These are phyloP conservation scores for Daedaleopsis sinensis DNA, from an alignment of 768 basidiomycete genomes.

Conservation along the genomic window DNA sequence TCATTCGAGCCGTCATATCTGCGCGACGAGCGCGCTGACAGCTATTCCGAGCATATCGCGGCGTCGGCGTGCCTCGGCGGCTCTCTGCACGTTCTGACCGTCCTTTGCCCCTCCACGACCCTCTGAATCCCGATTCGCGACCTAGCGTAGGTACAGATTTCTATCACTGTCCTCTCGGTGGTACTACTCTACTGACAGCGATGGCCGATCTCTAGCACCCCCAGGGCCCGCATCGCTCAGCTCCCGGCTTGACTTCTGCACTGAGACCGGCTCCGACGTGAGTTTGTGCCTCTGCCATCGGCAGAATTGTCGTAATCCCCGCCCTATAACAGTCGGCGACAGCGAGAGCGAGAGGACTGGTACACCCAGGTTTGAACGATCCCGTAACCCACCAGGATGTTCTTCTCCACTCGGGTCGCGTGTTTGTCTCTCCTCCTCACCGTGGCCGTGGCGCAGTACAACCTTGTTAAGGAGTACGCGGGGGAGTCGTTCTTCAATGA, in stretches of 20 bases:
- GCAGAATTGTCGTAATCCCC: conserved; percentile 11
- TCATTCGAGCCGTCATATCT: neutral
- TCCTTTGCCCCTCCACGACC: neutral
- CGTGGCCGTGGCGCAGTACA: conserved; percentile 39
- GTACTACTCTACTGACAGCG: conserved; percentile 15
- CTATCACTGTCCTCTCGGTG: conserved; percentile 8
- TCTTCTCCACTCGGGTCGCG: neutral
- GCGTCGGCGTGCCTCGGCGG: conserved; percentile 8
- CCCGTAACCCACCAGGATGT: conserved; percentile 9
- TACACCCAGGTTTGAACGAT: neutral
- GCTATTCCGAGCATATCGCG: conserved; percentile 16
- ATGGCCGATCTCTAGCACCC: conserved; percentile 9
- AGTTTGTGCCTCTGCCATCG: conserved; percentile 4
- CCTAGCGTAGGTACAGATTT: conserved; percentile 12
- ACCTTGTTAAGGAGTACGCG: conserved; percentile 56
- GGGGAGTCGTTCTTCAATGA: conserved; percentile 67
- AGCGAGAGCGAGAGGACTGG: neutral
- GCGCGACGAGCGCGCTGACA: conserved; percentile 8
- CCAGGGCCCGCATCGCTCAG: conserved; percentile 6
- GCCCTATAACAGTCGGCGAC: conserved; percentile 17
- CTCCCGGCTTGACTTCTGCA: neutral
- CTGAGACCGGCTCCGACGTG: neutral
- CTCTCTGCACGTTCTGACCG: conserved; percentile 1
- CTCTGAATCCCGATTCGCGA: conserved; percentile 5
- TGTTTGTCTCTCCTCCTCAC: conserved; percentile 11